These are phyloP conservation scores for Cryptococcus floricola DNA, from an alignment of 1,284 basidiomycete species.

Conservation along the genomic window DNA sequence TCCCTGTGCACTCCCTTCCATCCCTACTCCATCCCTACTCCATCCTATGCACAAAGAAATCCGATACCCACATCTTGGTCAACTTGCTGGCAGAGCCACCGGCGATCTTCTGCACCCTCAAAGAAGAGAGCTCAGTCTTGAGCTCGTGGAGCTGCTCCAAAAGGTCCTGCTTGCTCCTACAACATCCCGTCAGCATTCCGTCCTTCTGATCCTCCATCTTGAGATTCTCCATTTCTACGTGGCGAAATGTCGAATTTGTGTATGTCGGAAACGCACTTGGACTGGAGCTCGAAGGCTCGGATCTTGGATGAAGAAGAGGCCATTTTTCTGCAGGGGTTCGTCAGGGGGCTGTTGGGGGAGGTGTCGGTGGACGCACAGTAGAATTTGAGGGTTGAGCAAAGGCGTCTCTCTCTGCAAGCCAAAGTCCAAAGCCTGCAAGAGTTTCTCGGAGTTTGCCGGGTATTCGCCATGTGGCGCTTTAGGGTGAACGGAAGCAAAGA, in stretches of 20 bases:
- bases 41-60: slow-evolving; percentile 1
- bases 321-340: slow-evolving; percentile 26
- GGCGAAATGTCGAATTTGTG: background rate
- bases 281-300: slow-evolving; percentile 97
- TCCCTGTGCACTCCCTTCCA: background rate
- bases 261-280: slow-evolving; percentile 66
- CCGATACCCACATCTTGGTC: slow-evolving; percentile 81
- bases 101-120: slow-evolving; percentile 97
- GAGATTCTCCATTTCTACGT: slow-evolving; percentile 9
- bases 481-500: background rate
- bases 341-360: background rate
- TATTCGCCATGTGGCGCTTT: background rate
- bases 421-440: background rate
- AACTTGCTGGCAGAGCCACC: slow-evolving; percentile 95
- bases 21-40: background rate
- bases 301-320: slow-evolving; percentile 57
- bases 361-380: slow-evolving; percentile 16
- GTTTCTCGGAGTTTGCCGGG: background rate
- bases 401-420: background rate
- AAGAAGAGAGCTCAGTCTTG: slow-evolving; percentile 87
- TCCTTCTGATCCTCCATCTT: background rate
- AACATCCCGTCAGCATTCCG: slow-evolving; percentile 18
- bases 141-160: slow-evolving; percentile 90
- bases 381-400: slow-evolving; percentile 51
- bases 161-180: slow-evolving; percentile 95